A percentile compares a stretch with the other conserved stretches of the same genome.
Conservation (phyloP, 108 stramenopile genomes). For the Skeletonema menzelii region DNA sequence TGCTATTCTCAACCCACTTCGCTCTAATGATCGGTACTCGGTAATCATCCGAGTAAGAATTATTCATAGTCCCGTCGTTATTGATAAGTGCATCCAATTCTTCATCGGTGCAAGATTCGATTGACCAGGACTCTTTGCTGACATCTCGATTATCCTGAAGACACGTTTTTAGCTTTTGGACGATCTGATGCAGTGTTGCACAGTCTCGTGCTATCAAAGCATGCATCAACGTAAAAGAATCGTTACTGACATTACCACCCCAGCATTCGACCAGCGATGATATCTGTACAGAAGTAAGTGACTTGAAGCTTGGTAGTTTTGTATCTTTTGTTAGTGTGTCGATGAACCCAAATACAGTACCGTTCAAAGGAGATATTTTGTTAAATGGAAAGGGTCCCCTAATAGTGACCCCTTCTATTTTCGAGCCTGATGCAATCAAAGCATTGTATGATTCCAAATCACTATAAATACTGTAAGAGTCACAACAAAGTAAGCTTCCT, state of each 20-base stretch:
- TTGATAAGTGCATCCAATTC: background rate
- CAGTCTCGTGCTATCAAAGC: background rate
- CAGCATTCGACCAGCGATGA: background rate
- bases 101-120: background rate
- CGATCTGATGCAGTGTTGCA: constrained; percentile 7
- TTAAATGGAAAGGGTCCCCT: background rate
- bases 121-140: constrained; percentile 1
- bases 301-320: background rate
- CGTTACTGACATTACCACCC: constrained; percentile 1
- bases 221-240: constrained; percentile 3
- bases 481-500: constrained; percentile 7
- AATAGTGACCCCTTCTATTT: background rate
- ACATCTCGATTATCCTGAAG: background rate
- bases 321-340: background rate
- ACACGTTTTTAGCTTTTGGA: background rate
- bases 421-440: constrained; percentile 1
- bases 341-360: background rate
- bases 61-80: background rate
- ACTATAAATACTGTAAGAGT: constrained; percentile 11
- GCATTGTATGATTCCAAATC: constrained; percentile 14
- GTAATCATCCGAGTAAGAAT: background rate
- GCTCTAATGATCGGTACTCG: constrained; percentile 18
- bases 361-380: background rate
- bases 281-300: constrained; percentile 1
- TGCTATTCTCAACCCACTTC: constrained; percentile 33